phyloP scores from a whole-genome alignment of 805 yeast species.

The Wickerhamomyces bovis region DNA sequence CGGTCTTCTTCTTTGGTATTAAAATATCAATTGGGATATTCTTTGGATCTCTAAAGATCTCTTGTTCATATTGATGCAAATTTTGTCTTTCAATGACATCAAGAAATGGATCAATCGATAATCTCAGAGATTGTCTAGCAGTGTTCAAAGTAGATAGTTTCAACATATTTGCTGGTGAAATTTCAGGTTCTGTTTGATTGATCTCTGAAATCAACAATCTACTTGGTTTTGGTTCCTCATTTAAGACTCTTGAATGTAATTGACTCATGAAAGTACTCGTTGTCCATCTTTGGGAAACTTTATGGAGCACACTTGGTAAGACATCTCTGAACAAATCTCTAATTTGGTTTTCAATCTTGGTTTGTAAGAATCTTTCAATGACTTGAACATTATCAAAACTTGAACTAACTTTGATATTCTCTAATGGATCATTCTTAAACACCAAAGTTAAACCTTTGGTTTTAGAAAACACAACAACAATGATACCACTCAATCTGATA shows the following conservation, averaged over 20 bases:
- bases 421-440: conserved; percentile 84
- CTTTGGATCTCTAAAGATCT: conserved; percentile 9
- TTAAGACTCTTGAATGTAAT: conserved; percentile 16
- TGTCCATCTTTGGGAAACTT: conserved; percentile 64
- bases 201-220: conserved; percentile 42
- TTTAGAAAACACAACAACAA: conserved; percentile 76
- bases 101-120: conserved; percentile 53
- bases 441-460: conserved; percentile 81
- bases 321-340: conserved; percentile 78
- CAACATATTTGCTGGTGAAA: conserved; percentile 61
- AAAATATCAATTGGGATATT: conserved; percentile 21
- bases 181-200: conserved; percentile 53
- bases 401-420: conserved; percentile 72
- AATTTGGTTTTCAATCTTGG: conserved; percentile 76
- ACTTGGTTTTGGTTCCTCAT: conserved; percentile 18
- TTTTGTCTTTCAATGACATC: conserved; percentile 52
- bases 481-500: conserved; percentile 70
- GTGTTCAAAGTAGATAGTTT: conserved; percentile 62
- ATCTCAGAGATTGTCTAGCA: conserved; percentile 75
- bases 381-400: conserved; percentile 85
- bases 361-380: conserved; percentile 75
- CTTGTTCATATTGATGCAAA: conserved; percentile 18
- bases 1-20: conserved; percentile 8
- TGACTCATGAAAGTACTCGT: conserved; percentile 29
- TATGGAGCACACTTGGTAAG: conserved; percentile 73